Conservation (phyloP, 2,329 filamentous ascomycete genomes). For the Pyrenophora teres region DNA sequence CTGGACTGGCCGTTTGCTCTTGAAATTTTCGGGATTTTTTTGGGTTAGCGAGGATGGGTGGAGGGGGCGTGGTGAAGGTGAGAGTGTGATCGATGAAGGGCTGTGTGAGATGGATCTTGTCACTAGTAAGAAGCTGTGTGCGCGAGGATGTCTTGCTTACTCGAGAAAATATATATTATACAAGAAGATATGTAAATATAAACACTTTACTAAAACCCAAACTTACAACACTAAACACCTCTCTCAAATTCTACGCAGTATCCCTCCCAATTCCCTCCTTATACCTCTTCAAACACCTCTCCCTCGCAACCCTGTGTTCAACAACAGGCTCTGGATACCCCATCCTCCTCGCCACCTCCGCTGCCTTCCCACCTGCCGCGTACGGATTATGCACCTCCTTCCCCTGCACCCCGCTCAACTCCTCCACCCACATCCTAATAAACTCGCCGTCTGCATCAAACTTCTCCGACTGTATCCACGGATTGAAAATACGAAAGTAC, state of each 20-base stretch:
- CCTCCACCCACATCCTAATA: conserved; percentile 81
- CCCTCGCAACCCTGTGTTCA: conserved; percentile 70
- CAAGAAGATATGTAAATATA: no score
- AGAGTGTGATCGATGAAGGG: no score
- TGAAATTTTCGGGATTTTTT: no score
- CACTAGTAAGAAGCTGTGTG: no score
- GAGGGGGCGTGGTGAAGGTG: no score
- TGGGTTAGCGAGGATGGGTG: no score
- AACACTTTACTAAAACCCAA: no score
- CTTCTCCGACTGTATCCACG: conserved; percentile 80
- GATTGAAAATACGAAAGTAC: conserved; percentile 91
- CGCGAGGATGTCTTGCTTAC: no score
- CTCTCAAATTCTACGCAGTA: conserved; percentile 45
- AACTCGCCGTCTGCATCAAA: conserved; percentile 81
- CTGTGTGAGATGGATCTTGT: no score
- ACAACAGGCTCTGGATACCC: conserved; percentile 79
- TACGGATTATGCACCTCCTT: conserved; percentile 84
- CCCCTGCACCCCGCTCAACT: conserved; percentile 66
- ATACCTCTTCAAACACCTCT: conserved; percentile 70
- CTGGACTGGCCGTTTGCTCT: no score
- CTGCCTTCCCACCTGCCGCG: conserved; percentile 60
- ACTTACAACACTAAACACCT: no score
- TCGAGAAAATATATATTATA: no score
- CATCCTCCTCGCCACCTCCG: conserved; percentile 61
- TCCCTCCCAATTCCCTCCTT: conserved; percentile 65